phyloP scores from a whole-genome alignment of 2,329 filamentous ascomycete species.

The Penicillium sp. region DNA sequence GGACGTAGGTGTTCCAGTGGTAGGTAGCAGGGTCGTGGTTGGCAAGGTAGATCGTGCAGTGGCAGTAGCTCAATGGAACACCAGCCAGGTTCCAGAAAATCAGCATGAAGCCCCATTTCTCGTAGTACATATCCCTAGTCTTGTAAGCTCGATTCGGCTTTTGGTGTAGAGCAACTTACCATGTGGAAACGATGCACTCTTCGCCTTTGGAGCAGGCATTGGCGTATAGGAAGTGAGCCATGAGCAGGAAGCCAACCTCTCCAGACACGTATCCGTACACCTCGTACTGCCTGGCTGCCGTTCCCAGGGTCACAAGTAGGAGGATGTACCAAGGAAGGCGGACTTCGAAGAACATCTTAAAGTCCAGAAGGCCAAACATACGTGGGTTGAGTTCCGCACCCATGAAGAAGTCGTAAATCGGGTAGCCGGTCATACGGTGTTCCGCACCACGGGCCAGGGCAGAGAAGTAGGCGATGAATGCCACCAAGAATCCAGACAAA shows the following conservation, averaged over 20 bases:
- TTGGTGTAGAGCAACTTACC: slow-evolving; percentile 52
- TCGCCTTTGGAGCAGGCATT: slow-evolving; percentile 93
- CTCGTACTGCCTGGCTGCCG: slow-evolving; percentile 83
- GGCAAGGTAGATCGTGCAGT: slow-evolving; percentile 88
- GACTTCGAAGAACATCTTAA: slow-evolving; percentile 97
- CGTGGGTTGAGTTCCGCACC: slow-evolving; percentile 85
- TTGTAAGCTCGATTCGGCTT: slow-evolving; percentile 19
- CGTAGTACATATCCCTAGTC: slow-evolving; percentile 88
- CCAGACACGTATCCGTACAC: slow-evolving; percentile 81
- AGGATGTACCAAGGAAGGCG: slow-evolving; percentile 92
- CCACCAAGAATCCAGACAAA: slow-evolving; percentile 82
- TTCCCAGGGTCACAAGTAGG: slow-evolving; percentile 75
- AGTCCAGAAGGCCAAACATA: slow-evolving; percentile 82
- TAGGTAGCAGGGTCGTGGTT: slow-evolving; percentile 81
- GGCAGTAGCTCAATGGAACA: slow-evolving; percentile 89
- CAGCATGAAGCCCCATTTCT: slow-evolving; percentile 97
- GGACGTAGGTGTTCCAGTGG: slow-evolving; percentile 72
- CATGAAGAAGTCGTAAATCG: slow-evolving; percentile 89
- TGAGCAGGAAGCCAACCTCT: slow-evolving; percentile 81
- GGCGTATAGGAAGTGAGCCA: slow-evolving; percentile 91
- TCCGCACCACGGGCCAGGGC: slow-evolving; percentile 78
- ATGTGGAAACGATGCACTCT: slow-evolving; percentile 86
- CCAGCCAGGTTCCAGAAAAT: slow-evolving; percentile 97
- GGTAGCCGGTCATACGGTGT: slow-evolving; percentile 88
- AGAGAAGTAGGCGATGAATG: slow-evolving; percentile 83